Base-by-base conservation (phyloP, 2,329 filamentous ascomycete species). In the Botryotinia convoluta region DNA sequence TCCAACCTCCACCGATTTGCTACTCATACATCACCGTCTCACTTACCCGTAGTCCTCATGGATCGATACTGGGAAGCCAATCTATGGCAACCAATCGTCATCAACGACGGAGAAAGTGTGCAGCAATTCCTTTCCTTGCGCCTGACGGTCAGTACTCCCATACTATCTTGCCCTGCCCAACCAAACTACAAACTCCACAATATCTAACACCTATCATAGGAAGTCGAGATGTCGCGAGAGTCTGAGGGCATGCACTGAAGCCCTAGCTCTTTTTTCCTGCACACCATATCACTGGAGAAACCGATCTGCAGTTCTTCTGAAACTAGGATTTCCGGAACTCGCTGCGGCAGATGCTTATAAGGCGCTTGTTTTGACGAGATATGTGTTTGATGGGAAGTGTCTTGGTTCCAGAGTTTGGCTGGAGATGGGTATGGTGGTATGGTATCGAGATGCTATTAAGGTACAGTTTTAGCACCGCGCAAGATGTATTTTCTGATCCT, bases 331-430 rank as follows among this genome's bases (percentile, higher is more conserved):
- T 48, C 72, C 73, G 9, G 73, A 75, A 45, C 73, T 75, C 4
- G 71, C 68, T 3, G 73, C 73, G n/a, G 29, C 59, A 8, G 73
- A 74, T 73, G 71, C 74, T 37, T 74, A 73, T 54, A 75, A 74
- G 32, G 64, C 71, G 1, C 68, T 74, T n/a, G 0, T 74, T 42
- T 57, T 74, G 16, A 72, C 29, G n/a, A 51, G 45, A 29, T 51
- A 64, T 37, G 68, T 51, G 2, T 44, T 74, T n/a, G 64, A 69
- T 45, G 73, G 74, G 8, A 48, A 26, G 1, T 5, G 0, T 35
- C 44, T 51, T 0, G 29, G 32, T 2, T 67, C 44, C 2, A 67
- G 32, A 22, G 44, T 51, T 3, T 67, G 64, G 45, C 26, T 54
- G 1, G 29, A 37, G 26, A 51, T 67, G 64, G 44, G 64, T 4